These are phyloP conservation scores for Helenozyma baotianmanensis DNA, from an alignment of 805 yeast species.

Conservation along the genomic window DNA sequence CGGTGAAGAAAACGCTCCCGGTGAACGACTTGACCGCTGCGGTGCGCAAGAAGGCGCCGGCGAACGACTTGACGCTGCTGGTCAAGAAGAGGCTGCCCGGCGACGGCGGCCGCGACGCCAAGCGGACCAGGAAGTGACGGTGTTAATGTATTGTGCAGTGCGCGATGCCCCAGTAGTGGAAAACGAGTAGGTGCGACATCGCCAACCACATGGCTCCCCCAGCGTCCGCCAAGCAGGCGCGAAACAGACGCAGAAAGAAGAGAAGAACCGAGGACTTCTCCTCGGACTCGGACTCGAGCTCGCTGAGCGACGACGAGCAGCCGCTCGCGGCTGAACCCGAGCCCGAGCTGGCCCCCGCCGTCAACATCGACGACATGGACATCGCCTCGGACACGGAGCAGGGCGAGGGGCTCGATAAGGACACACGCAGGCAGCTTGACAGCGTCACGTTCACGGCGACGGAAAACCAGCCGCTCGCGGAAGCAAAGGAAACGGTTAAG, in stretches of 20 bases:
- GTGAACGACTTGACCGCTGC: background rate
- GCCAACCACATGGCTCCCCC: conserved; percentile 11
- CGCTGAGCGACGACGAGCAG: conserved; percentile 21
- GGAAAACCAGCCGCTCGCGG: conserved; percentile 12
- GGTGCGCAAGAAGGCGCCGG: conserved; percentile 17
- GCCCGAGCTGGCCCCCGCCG: conserved; percentile 4
- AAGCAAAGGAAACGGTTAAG: conserved; percentile 20
- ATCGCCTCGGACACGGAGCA: conserved; percentile 22
- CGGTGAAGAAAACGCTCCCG: background rate
- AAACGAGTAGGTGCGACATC: too few relatives aligned
- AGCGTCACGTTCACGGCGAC: conserved; percentile 23
- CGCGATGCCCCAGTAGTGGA: too few relatives aligned
- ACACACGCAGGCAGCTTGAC: conserved; percentile 16
- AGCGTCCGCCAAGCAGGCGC: conserved; percentile 7
- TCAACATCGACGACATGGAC: conserved; percentile 29
- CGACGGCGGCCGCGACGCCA: too few relatives aligned
- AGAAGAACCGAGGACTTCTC: conserved; percentile 80
- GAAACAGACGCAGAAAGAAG: conserved; percentile 59
- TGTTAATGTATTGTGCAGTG: too few relatives aligned
- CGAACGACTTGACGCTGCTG: conserved; percentile 60
- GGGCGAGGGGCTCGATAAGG: conserved; percentile 14
- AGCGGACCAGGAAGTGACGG: too few relatives aligned
- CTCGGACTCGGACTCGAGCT: conserved; percentile 46
- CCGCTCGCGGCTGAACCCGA: conserved; percentile 2
- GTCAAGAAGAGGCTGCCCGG: conserved; percentile 63